phyloP scores from a whole-genome alignment of 108 stramenopile species.

The Discostella stelligeroides region DNA sequence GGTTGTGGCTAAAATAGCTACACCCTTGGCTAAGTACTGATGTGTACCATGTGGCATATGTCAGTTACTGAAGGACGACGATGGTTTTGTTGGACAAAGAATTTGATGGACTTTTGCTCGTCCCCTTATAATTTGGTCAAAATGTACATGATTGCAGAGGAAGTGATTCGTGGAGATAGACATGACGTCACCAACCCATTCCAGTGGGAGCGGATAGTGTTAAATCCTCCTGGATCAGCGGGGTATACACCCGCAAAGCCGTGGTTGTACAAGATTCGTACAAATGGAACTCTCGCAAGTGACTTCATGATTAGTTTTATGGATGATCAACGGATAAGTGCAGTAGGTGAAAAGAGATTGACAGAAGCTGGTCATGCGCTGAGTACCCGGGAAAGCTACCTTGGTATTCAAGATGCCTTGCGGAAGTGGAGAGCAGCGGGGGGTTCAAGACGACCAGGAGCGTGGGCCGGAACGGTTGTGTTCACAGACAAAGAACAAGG shows the following conservation, averaged over 20 bases:
- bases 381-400: too few species aligned
- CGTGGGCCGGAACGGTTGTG: constrained; percentile 45
- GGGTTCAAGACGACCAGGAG: constrained; percentile 11
- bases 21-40: too few species aligned
- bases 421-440: constrained; percentile 29
- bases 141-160: too few species aligned
- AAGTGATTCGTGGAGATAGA: too few species aligned
- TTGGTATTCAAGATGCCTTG: constrained; percentile 60
- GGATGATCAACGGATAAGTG: constrained; percentile 42
- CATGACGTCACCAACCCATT: too few species aligned
- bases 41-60: too few species aligned
- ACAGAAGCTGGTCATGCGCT: constrained; percentile 39
- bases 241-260: constrained; percentile 19
- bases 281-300: constrained; percentile 34
- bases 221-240: constrained; percentile 28
- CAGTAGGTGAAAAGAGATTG: constrained; percentile 6
- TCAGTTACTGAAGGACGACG: too few species aligned
- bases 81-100: too few species aligned
- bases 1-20: too few species aligned
- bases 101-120: too few species aligned
- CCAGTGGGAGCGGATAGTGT: constrained; percentile 16
- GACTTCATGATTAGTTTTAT: constrained; percentile 39
- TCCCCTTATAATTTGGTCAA: too few species aligned
- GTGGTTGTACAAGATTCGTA: constrained; percentile 29
- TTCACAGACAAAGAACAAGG: constrained; percentile 5